Evolutionary conservation across 2,329 filamentous ascomycete species (phyloP).

Genomic region (Cordyceps tenuipes): DNA sequence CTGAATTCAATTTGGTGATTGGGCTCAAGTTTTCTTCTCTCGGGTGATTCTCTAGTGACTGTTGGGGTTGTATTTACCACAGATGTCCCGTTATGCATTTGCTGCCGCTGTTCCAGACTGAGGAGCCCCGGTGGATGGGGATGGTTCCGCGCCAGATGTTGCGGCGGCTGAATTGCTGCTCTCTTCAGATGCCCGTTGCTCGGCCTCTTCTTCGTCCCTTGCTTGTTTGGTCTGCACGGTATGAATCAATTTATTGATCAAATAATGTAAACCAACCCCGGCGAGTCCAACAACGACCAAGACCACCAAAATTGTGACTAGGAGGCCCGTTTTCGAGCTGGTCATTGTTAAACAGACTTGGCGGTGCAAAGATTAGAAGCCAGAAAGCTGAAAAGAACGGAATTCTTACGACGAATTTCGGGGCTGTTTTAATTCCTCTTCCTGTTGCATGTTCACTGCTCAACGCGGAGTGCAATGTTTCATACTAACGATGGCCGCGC

Average conservation of each 20-base stretch:
- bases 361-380: not conserved
- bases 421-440: too few relatives aligned
- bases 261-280: not conserved
- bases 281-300: not conserved
- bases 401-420: too few relatives aligned
- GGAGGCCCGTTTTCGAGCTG: slow-evolving; percentile 1
- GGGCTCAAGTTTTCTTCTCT: not conserved
- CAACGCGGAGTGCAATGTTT: not conserved
- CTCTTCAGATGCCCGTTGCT: not conserved
- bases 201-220: slow-evolving; percentile 3
- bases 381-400: not conserved
- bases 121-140: not conserved
- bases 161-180: not conserved
- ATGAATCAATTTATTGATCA: not conserved
- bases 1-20: not conserved
- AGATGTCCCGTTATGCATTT: not conserved
- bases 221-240: not conserved
- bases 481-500: not conserved
- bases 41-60: not conserved
- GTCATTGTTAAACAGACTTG: not conserved
- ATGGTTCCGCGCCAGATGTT: not conserved
- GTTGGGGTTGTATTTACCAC: not conserved
- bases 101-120: not conserved
- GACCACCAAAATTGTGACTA: slow-evolving; percentile 6
- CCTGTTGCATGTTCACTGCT: not conserved